Evolutionary conservation across 805 yeast species (phyloP).

Genomic region (Metschnikowia amazonensis): DNA sequence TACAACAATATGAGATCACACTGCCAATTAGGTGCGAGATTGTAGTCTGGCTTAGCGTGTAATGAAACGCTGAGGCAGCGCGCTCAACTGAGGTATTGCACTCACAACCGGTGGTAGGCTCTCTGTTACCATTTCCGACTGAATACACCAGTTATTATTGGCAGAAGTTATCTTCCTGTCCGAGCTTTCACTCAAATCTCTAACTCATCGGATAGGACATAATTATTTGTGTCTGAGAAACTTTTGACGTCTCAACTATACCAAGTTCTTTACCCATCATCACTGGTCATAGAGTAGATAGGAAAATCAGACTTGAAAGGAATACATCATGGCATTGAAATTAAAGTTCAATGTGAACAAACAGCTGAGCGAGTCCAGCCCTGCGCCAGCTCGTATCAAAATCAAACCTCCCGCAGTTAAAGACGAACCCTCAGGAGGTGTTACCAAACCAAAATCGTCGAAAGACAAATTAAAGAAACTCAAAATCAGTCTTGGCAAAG

Average conservation of each 20-base stretch:
- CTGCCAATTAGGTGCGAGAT: too few relatives aligned
- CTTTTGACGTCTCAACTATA: neutral
- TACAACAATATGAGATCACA: too few relatives aligned
- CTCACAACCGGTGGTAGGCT: neutral
- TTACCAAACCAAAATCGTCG: constrained; percentile 14
- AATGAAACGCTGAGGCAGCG: neutral
- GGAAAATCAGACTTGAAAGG: neutral
- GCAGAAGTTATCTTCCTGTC: neutral
- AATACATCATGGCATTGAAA: constrained; percentile 18
- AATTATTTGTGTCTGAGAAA: neutral
- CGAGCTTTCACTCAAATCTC: too few relatives aligned
- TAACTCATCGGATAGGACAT: too few relatives aligned
- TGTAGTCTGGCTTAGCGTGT: neutral
- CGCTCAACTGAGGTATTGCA: neutral
- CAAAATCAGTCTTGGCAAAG: constrained; percentile 22
- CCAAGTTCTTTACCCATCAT: neutral
- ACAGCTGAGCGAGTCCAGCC: neutral
- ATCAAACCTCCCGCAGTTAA: constrained; percentile 20
- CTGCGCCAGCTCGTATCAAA: constrained; percentile 18
- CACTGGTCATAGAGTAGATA: neutral
- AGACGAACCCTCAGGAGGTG: constrained; percentile 9
- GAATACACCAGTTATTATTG: neutral
- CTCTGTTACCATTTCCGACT: neutral
- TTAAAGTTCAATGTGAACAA: constrained; percentile 21
- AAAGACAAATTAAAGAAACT: constrained; percentile 24